These are phyloP conservation scores for Vicia faba DNA, from an alignment of 306 rosid genomes.

Conservation along the genomic window DNA sequence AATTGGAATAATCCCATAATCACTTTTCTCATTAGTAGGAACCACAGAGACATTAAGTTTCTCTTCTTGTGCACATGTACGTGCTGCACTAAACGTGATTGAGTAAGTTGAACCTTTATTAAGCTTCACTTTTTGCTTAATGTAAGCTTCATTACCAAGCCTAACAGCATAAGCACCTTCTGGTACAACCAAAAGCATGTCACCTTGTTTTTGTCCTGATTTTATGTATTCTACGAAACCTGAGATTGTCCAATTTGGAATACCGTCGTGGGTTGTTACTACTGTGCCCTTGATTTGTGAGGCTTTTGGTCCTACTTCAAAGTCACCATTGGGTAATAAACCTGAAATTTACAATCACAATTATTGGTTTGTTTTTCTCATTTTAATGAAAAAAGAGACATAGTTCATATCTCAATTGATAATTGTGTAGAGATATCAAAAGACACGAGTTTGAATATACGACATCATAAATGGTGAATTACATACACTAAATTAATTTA, in stretches of 20 bases:
- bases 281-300: constrained; percentile 60
- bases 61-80: constrained; percentile 87
- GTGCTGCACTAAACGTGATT: constrained; percentile 64
- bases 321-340: constrained; percentile 68
- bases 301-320: constrained; percentile 61
- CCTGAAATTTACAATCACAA: constrained; percentile 43
- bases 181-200: constrained; percentile 73
- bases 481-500: no score
- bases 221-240: constrained; percentile 75
- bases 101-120: constrained; percentile 57
- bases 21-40: constrained; percentile 51
- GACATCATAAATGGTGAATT: no score
- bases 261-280: constrained; percentile 37
- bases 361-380: no score
- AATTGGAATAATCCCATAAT: constrained; percentile 67
- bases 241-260: constrained; percentile 68
- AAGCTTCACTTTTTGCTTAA: constrained; percentile 60
- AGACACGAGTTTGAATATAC: no score
- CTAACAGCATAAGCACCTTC: constrained; percentile 66
- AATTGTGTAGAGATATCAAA: no score
- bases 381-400: no score
- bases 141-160: constrained; percentile 78
- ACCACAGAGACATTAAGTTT: constrained; percentile 57
- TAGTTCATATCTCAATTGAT: background rate
- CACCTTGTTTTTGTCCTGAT: constrained; percentile 82